phyloP scores from a whole-genome alignment of 805 yeast genomes.

The Spathaspora gorwiae region DNA sequence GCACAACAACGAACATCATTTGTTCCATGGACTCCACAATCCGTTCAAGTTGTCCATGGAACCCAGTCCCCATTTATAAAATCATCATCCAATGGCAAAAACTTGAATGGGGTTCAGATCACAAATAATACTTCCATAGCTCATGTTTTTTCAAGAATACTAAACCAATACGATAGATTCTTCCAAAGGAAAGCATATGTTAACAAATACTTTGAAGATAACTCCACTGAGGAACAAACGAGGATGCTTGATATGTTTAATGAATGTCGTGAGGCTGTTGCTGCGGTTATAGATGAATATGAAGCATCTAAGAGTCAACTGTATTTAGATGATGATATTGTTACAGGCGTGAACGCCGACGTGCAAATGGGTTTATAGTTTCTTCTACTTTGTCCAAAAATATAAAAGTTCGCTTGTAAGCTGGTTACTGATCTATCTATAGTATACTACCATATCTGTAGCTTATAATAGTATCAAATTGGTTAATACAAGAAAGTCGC shows the following conservation, averaged over 20 bases:
- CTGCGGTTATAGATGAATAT: slow-evolving; percentile 45
- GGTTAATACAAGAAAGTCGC: too few species aligned
- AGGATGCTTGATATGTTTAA: slow-evolving; percentile 46
- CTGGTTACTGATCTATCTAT: too few species aligned
- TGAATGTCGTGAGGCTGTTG: slow-evolving; percentile 46
- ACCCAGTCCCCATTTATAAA: slow-evolving; percentile 59
- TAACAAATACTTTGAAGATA: slow-evolving; percentile 60
- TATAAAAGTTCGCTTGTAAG: too few species aligned
- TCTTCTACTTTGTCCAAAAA: too few species aligned
- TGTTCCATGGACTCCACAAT: slow-evolving; percentile 81
- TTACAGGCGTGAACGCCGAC: slow-evolving; percentile 10
- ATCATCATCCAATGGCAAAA: slow-evolving; percentile 31
- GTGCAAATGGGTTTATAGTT: too few species aligned
- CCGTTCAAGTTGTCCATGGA: slow-evolving; percentile 75
- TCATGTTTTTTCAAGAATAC: slow-evolving; percentile 58
- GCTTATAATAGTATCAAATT: too few species aligned
- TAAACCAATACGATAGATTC: slow-evolving; percentile 75
- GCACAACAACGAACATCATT: slow-evolving; percentile 67
- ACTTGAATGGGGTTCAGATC: slow-evolving; percentile 72
- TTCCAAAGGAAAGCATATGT: slow-evolving; percentile 79
- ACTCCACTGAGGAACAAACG: slow-evolving; percentile 36
- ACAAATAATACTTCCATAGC: slow-evolving; percentile 78
- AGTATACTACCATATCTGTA: too few species aligned
- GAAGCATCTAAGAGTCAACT: slow-evolving; percentile 34
- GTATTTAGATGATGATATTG: slow-evolving; percentile 46